Evolutionary conservation across 495 filamentous ascomycete genomes (phyloP), one percentile per base, ranked within the genome.

Genomic region (Acidomyces sp.): DNA sequence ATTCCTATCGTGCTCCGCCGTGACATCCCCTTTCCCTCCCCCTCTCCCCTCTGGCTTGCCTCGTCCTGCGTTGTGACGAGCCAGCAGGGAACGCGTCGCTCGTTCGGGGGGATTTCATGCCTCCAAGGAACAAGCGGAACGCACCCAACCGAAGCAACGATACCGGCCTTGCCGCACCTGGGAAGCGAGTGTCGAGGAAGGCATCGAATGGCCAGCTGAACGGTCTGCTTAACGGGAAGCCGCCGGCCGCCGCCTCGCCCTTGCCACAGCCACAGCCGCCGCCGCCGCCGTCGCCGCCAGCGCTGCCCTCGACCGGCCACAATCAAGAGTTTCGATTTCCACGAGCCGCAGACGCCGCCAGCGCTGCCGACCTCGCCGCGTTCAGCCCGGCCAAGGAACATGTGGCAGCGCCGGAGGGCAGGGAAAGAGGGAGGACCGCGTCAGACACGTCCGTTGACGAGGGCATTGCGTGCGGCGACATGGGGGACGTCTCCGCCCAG

Each of bases 121-220:
- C 80, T 77, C 77, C 61, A 46, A 60, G 73, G 68, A 70, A 58
- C 63, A 71, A 64, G 70, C 71, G 41, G 27, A 55, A 53, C 35
- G 46, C 40, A 54, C 68, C 67, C 57, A 77, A 72, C 62, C 65
- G 70, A 58, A 16, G 31, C 13, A 74, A 77, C 63, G 82, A 81
- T 69, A 84, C 75, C 78, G 85, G 86, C 52, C 65, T 84, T 52
- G 80, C 81, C 66, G 75, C 75, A 51, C 80, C 85, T 39, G 82
- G 81, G 49, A 88, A 85, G 76, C 79, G 82, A 65, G 69, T 90
- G 45, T 63, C 63, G 47, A 75, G 71, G 63, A 75, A 78, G 59
- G 74, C 72, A 53, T 80, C 72, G 45, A 75, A 70, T 61, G 65
- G 65, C 41, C 64, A 73, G 50, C 55, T 80, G 58, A 74, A 70